These are phyloP conservation scores for Phragmites australis DNA, from an alignment of 176 grass and related monocot species.

Conservation along the genomic window DNA sequence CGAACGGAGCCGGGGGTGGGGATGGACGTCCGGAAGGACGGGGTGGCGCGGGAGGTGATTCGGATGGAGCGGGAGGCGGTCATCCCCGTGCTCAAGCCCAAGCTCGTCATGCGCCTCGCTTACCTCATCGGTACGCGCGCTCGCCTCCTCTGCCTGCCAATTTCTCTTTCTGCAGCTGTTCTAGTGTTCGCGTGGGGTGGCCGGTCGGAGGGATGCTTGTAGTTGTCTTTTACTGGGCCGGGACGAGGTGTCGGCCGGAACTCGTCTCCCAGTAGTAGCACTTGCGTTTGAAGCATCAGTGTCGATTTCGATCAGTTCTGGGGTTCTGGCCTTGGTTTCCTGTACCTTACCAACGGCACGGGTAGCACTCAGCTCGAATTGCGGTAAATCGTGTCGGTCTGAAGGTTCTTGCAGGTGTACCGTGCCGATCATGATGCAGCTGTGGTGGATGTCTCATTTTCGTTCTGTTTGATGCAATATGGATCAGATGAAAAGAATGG, in stretches of 20 bases:
- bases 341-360: background rate
- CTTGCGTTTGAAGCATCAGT: background rate
- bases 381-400: background rate
- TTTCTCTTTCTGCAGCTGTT: background rate
- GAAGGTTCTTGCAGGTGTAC: background rate
- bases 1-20: background rate
- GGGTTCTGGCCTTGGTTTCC: background rate
- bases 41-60: constrained; percentile 62
- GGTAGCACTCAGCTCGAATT: background rate
- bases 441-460: background rate
- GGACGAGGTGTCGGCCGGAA: background rate
- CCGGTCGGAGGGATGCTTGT: too few relatives aligned
- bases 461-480: background rate
- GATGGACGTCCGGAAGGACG: constrained; percentile 42
- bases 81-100: constrained; percentile 78
- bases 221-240: background rate
- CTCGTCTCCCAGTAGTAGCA: too few relatives aligned
- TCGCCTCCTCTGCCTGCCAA: background rate
- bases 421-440: background rate
- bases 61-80: constrained; percentile 78
- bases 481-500: background rate
- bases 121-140: constrained; percentile 58
- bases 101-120: constrained; percentile 74
- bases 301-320: background rate
- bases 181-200: too few relatives aligned